Conservation (phyloP, 2,329 filamentous ascomycete genomes). For the Cercospora zeina region DNA sequence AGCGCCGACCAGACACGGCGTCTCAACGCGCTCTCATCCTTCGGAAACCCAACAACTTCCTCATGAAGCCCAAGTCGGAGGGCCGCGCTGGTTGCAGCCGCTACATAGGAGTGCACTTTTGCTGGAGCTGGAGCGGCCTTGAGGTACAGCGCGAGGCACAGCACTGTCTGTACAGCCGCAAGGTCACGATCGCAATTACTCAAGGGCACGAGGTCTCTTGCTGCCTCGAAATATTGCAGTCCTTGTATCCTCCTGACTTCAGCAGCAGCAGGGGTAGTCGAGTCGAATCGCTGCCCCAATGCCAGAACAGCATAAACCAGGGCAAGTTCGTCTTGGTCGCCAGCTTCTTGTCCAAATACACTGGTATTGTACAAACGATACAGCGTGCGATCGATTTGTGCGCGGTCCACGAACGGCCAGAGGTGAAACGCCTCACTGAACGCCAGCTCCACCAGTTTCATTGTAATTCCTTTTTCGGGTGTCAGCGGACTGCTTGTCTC, state of each 20-base stretch:
- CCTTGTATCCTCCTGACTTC: slow-evolving; percentile 14
- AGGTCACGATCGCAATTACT: slow-evolving; percentile 25
- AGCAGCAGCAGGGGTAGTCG: slow-evolving; percentile 6
- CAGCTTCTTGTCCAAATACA: slow-evolving; percentile 23
- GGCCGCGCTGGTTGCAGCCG: slow-evolving; percentile 25
- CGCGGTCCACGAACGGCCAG: slow-evolving; percentile 26
- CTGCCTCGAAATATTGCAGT: slow-evolving; percentile 25
- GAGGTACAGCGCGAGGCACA: slow-evolving; percentile 28
- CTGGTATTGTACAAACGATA: slow-evolving; percentile 25
- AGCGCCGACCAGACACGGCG: slow-evolving; percentile 25
- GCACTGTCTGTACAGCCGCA: slow-evolving; percentile 24
- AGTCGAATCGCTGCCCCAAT: slow-evolving; percentile 26
- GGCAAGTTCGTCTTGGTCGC: slow-evolving; percentile 27
- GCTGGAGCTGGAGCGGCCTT: slow-evolving; percentile 22
- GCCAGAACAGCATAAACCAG: slow-evolving; percentile 26
- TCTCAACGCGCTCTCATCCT: slow-evolving; percentile 25
- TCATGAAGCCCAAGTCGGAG: slow-evolving; percentile 29
- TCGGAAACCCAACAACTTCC: slow-evolving; percentile 14
- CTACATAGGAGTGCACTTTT: slow-evolving; percentile 23
- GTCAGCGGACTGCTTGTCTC: slow-evolving; percentile 17
- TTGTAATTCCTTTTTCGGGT: slow-evolving; percentile 14
- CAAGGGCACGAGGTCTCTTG: slow-evolving; percentile 23
- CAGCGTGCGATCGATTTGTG: slow-evolving; percentile 21
- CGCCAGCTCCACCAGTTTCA: slow-evolving; percentile 22
- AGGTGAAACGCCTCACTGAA: slow-evolving; percentile 25